Base-by-base conservation (phyloP, 2,329 filamentous ascomycete species). In the Aspergillus ochraceus region DNA sequence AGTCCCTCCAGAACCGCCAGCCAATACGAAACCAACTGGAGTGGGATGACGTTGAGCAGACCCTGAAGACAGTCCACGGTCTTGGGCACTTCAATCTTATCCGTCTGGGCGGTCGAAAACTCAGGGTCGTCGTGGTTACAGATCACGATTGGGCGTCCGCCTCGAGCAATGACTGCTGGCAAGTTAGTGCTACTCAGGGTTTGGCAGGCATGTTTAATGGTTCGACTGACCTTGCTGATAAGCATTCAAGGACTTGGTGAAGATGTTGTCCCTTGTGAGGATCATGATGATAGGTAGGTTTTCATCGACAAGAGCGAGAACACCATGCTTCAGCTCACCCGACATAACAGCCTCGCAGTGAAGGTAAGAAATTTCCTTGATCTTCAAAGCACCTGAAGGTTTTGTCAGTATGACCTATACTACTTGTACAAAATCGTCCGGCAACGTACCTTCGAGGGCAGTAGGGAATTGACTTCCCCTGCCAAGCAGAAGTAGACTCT, bases 321-420 rank as follows among this genome's bases (percentile, higher is more conserved):
- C 95, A 84, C 95, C 95, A 79, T 99, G 95, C 87, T 99, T 99
- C 71, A 99, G 86, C 82, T 99, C 95, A 80, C 95, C 95, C 66
- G 95, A 98, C 95, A 99, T 99, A 83, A 99, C 95, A 70, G 95
- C 95, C 83, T 99, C 95, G 80, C 95, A 99, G 81, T 99, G 95
- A 61, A 99, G 90, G 80, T 99, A 99, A 19, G 94, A 98, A 72
- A 99, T 99, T 82, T 99, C 95, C 87, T 99, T 99, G 80, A 99
- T 99, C 86, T 99, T 99, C 69, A 99, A 85, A 53, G 95, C 95
- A 80, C 92, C 82, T 83, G 56, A 49, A 61, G 24, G 46, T 49
- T 32, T 54, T 50, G 54, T 70, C 53, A 70, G 61, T 36, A 53
- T 49, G 6, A 11, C 45, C 42, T 6, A 17, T 52, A 14, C 22